A percentile compares a stretch with the other conserved stretches of the same genome.
Conservation (phyloP, 2,329 filamentous ascomycete genomes). For the Penicillium palitans region DNA sequence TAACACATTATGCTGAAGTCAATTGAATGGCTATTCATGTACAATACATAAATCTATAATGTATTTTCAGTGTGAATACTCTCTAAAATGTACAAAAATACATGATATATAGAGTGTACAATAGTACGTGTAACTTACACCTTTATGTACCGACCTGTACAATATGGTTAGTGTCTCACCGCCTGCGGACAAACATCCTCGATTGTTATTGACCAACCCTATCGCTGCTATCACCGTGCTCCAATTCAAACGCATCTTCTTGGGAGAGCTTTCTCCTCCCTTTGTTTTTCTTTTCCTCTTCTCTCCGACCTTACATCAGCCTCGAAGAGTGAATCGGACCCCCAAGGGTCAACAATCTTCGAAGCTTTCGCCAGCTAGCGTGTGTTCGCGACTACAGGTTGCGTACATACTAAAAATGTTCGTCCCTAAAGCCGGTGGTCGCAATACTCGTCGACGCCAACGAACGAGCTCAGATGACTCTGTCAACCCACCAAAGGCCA, state of each 20-base stretch:
- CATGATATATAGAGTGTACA: neutral
- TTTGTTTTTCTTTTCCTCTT: neutral
- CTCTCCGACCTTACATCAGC: neutral
- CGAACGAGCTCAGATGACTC: constrained; percentile 48
- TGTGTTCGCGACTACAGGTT: neutral
- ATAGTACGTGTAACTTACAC: neutral
- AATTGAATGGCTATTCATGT: too few relatives aligned
- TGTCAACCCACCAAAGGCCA: constrained; percentile 47
- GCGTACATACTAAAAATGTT: constrained; percentile 35
- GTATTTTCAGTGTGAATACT: neutral
- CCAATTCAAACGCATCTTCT: constrained; percentile 7
- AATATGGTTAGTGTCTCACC: constrained; percentile 7
- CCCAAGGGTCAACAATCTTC: constrained; percentile 6
- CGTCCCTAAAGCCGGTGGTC: constrained; percentile 37
- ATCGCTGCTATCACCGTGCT: constrained; percentile 7
- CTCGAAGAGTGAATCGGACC: neutral
- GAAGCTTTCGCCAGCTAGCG: constrained; percentile 7
- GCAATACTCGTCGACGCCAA: constrained; percentile 42
- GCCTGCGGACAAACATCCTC: constrained; percentile 18
- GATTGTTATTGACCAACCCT: constrained; percentile 16
- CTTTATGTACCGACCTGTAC: neutral
- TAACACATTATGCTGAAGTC: neutral
- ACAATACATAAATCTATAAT: too few relatives aligned
- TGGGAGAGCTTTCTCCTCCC: constrained; percentile 1
- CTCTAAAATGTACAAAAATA: neutral